phyloP scores from a whole-genome alignment of 352 stramenopile genomes.

The Phytopythium kandeliae region DNA sequence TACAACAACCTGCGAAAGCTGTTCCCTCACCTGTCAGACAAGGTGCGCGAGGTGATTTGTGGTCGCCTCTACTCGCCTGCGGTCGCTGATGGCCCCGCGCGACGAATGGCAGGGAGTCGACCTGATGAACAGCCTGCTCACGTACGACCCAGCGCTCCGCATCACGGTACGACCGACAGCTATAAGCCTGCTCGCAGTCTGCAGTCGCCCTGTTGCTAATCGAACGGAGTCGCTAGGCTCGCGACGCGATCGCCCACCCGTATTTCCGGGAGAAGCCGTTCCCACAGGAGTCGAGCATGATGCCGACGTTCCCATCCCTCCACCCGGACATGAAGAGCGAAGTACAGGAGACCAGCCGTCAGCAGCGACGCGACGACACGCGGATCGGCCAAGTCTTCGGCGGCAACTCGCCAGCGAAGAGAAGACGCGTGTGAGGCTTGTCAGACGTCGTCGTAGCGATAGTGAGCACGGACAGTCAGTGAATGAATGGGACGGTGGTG shows the following conservation, averaged over 20 bases:
- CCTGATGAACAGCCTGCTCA: conserved; percentile 38
- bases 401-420: background rate
- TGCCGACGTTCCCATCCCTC: conserved; percentile 57
- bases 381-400: conserved; percentile 5
- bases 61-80: too few species aligned
- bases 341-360: background rate
- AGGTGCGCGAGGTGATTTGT: conserved; percentile 10
- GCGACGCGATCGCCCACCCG: conserved; percentile 38
- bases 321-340: conserved; percentile 32
- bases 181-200: too few species aligned
- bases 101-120: conserved; percentile 24
- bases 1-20: conserved; percentile 33
- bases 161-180: conserved; percentile 44
- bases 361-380: conserved; percentile 1
- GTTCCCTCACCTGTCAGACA: conserved; percentile 33
- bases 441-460: too few species aligned
- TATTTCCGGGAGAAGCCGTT: conserved; percentile 68
- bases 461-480: too few species aligned
- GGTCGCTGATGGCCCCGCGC: background rate
- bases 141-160: conserved; percentile 43
- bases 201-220: too few species aligned
- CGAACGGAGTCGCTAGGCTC: too few species aligned
- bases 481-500: too few species aligned
- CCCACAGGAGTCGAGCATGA: conserved; percentile 50
- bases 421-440: conserved; percentile 1